Base-by-base conservation (phyloP, 2,329 filamentous ascomycete species). In the Nemania diffusa region DNA sequence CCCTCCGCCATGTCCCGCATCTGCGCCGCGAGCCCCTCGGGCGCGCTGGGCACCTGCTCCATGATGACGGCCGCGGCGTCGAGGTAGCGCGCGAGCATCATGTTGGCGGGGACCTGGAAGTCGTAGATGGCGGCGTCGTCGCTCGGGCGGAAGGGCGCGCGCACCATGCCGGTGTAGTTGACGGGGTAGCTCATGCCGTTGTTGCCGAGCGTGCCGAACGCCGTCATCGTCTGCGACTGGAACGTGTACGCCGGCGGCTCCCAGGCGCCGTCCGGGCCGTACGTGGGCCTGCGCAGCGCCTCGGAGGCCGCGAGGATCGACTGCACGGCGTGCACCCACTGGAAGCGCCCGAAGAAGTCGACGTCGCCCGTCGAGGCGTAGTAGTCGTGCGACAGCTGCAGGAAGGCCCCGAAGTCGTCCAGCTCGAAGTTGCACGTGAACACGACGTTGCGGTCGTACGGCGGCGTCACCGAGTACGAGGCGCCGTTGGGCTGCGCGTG, bases 341-440 rank as follows among this genome's bases (percentile, higher is more conserved):
- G 84, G 51, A 87, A 86, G 3, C 86, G 90, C 52, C 91, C 81
- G 77, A 97, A 97, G 67, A 93, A 93, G 62, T 85, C 86, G 0
- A 84, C 87, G 42, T 94, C 94, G 0, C 85, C 84, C 0, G 93
- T 97, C 67, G 87, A 85, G 24, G 88, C 84, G 80, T 92, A 88
- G 82, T 97, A 97, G 75, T 96, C 88, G 70, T 92, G 92, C 0
- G 89, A 90, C 5, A 98, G 84, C 48, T 92, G 88, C 7, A 98
- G 84, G 79, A 97, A 97, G 32, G 93, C 90, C 0, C 94, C 93
- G 1, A 97, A 85, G 11, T 92, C 95, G 81, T 97, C 94, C 52
- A 97, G 88, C 81, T 97, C 95, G 79, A 96, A 97, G 79, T 97
- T 97, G 86, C 95, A 97, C 79, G 97, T 95, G 76, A 96, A 97